phyloP scores from a whole-genome alignment of 2,329 filamentous ascomycete genomes.

The Chrysoporthe cubensis region DNA sequence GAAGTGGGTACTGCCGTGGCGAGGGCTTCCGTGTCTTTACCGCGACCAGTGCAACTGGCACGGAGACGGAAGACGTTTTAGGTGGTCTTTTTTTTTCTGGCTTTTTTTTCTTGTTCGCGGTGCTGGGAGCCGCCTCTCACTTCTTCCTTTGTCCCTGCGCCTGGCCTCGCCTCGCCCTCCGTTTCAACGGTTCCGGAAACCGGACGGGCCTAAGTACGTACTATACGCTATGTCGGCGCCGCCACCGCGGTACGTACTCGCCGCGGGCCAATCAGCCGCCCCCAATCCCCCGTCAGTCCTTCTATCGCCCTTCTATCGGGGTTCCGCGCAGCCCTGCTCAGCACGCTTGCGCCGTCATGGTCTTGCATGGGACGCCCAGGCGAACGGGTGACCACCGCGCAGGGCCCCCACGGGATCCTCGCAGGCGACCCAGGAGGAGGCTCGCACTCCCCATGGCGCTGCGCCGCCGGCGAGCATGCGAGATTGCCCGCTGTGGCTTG shows the following conservation, averaged over 20 bases:
- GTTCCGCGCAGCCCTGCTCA: slow-evolving; percentile 13
- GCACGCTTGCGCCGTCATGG: slow-evolving; percentile 13
- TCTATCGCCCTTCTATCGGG: slow-evolving; percentile 24
- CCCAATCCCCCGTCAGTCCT: slow-evolving; percentile 12
- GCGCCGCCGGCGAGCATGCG: not conserved
- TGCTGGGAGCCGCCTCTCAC: not conserved
- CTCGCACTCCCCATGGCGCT: not conserved
- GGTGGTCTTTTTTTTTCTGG: not conserved
- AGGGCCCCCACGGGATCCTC: not conserved
- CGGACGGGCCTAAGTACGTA: not conserved
- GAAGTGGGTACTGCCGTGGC: slow-evolving; percentile 23
- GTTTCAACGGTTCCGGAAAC: not conserved
- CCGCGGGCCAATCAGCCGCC: too few relatives aligned
- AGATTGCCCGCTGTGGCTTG: not conserved
- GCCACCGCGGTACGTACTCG: too few relatives aligned
- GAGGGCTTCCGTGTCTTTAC: slow-evolving; percentile 9
- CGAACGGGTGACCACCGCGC: not conserved
- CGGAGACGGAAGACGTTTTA: not conserved
- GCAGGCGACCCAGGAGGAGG: not conserved
- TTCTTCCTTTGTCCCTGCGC: too few relatives aligned
- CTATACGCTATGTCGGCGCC: not conserved
- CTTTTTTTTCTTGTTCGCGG: not conserved
- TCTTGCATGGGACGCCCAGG: slow-evolving; percentile 4
- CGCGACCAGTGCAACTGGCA: not conserved
- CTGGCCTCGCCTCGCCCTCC: too few relatives aligned